These are phyloP conservation scores for Grosmannia serpens DNA, from an alignment of 2,329 filamentous ascomycete genomes.

Conservation along the genomic window DNA sequence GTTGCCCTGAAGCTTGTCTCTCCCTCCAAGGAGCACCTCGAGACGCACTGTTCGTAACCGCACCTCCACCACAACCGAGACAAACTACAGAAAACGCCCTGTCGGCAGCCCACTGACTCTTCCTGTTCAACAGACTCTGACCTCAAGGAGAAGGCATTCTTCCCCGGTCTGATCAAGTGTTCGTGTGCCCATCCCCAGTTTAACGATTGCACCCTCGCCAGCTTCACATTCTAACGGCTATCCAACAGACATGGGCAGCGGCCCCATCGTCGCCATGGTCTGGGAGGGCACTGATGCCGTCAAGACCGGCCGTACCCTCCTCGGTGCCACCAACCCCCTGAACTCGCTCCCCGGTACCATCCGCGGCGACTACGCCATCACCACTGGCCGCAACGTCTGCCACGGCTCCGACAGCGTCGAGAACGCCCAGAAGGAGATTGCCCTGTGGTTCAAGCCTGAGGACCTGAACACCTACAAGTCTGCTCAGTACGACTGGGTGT, in stretches of 20 bases:
- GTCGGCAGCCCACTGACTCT: neutral
- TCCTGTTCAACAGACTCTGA: conserved; percentile 52
- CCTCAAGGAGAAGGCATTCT: conserved; percentile 91
- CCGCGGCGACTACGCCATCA: conserved; percentile 79
- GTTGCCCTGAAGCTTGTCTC: conserved; percentile 91
- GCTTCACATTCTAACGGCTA: conserved; percentile 10
- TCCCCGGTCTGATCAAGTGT: conserved; percentile 88
- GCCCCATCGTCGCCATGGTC: conserved; percentile 97
- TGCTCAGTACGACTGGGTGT: conserved; percentile 84
- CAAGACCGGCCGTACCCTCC: conserved; percentile 92
- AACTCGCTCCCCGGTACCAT: conserved; percentile 94
- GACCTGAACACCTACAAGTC: conserved; percentile 81
- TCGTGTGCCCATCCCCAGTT: conserved; percentile 24
- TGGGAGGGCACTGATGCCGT: conserved; percentile 98
- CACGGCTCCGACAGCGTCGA: conserved; percentile 98
- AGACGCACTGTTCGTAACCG: conserved; percentile 71
- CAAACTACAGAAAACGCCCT: neutral
- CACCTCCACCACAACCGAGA: neutral
- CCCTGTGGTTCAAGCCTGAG: conserved; percentile 88
- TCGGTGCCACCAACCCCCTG: conserved; percentile 98
- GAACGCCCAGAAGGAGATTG: conserved; percentile 99
- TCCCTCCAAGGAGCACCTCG: conserved; percentile 87
- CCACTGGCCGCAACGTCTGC: conserved; percentile 97
- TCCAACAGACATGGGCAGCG: conserved; percentile 77
- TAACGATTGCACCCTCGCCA: neutral